Conservation (phyloP, 805 yeast species). For the Candida arabinofermentans region DNA sequence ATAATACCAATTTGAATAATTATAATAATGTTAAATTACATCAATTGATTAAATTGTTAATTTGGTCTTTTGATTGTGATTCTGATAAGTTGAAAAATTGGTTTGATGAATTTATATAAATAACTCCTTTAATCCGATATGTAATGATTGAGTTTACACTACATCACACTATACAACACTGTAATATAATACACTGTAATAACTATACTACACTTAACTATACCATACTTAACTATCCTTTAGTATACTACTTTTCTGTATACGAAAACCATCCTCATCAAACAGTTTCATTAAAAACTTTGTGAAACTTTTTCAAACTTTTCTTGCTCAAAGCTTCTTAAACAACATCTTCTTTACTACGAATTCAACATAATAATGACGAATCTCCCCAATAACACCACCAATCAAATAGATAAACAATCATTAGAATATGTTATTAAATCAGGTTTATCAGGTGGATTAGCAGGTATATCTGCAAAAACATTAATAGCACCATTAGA, state of each 20-base stretch:
- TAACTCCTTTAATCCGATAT: too few species aligned
- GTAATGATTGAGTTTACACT: too few species aligned
- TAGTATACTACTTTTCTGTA: too few species aligned
- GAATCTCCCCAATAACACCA: slow-evolving; percentile 1
- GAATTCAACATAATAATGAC: background rate
- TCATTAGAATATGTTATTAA: slow-evolving; percentile 74
- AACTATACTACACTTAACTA: too few species aligned
- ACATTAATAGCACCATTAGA: slow-evolving; percentile 94
- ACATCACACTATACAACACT: too few species aligned
- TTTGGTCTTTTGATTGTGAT: slow-evolving; percentile 22
- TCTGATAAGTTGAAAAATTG: slow-evolving; percentile 1
- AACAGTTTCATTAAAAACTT: too few species aligned
- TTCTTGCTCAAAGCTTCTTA: background rate
- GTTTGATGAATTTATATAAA: background rate
- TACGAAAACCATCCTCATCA: too few species aligned
- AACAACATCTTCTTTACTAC: background rate
- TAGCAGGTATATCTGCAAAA: slow-evolving; percentile 95
- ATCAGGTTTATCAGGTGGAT: slow-evolving; percentile 91
- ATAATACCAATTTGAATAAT: slow-evolving; percentile 15
- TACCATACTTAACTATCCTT: too few species aligned
- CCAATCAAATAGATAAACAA: slow-evolving; percentile 57
- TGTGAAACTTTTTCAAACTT: too few species aligned
- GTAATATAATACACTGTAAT: too few species aligned
- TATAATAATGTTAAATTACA: slow-evolving; percentile 19
- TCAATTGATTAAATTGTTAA: slow-evolving; percentile 23